Base-by-base conservation (phyloP, 2,329 filamentous ascomycete genomes). In the Fusarium odoratissimum region DNA sequence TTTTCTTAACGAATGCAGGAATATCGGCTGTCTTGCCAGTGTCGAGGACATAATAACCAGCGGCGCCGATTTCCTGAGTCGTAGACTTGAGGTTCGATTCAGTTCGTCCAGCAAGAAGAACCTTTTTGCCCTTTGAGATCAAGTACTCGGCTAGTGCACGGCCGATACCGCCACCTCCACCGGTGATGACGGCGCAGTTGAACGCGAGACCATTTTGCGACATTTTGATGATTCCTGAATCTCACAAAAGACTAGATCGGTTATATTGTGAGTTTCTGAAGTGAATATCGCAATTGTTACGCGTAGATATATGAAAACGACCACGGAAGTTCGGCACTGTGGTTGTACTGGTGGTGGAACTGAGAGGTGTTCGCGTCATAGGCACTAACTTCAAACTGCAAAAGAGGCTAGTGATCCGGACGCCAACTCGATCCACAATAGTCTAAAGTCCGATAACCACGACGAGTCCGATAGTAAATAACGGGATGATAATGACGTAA, bases 41-140 rank as follows among this genome's bases (percentile, higher is more conserved):
- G 75, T 90, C 88, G 2, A 85, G 75, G 1, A 84, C 82, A 67
- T 89, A 89, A 73, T 89, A 90, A 1, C 80, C 84, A 0, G 81
- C 80, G 5, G 84, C 84, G 0, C 83, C 83, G 21, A 90, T 81
- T 23, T 84, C 81, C 35, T 80, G 74, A 8, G 83, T 79, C 0
- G 87, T 82, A 2, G 78, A 69, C 57, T 84, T 78, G 2, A 90
- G 83, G 5, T 85, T 90, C 2, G 85, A 84, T 72, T 90, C 86
- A 7, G 88, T 90, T 14, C 87, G 84, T 6, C 87, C 86, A 33
- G 81, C 85, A 59, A 89, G 84, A 63, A 90, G 82, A 52, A 89
- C 84, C 21, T 85, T 86, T 67, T 87, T 87, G 56, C 82, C 83
- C 59, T 81, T 77, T 0, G 81, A 82, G 58, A 86, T 80, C 56